Evolutionary conservation across 2,329 filamentous ascomycete species (phyloP).

Genomic region (Ceratocystis variospora): DNA sequence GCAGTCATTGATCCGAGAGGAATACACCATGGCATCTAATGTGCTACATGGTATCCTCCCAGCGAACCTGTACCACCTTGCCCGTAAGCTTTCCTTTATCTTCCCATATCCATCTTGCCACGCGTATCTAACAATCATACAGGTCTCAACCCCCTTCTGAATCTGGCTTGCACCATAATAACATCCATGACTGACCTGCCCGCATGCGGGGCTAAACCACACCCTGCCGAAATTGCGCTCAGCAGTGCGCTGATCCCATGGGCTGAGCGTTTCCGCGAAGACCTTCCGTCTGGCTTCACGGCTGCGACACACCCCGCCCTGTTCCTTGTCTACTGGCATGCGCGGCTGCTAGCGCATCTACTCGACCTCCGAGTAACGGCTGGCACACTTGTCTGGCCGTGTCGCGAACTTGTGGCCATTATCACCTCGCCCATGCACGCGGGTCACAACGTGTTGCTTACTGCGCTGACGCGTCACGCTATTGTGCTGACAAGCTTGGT

Average conservation of each 20-base stretch:
- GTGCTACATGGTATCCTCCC: conserved; percentile 49
- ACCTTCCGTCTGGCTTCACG: conserved; percentile 44
- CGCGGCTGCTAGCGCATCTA: conserved; percentile 49
- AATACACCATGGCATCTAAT: conserved; percentile 44
- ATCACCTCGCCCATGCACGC: not conserved
- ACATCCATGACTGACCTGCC: conserved; percentile 21
- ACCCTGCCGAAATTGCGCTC: conserved; percentile 7
- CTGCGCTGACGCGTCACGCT: conserved; percentile 54
- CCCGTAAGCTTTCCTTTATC: conserved; percentile 36
- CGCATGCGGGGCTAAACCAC: not conserved
- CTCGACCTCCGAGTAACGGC: conserved; percentile 35
- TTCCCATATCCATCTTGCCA: not conserved
- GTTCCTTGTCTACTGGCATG: conserved; percentile 57
- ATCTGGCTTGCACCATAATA: conserved; percentile 29
- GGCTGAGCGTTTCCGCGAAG: conserved; percentile 50
- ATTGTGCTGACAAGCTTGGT: conserved; percentile 45
- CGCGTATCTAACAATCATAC: not conserved
- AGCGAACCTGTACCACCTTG: conserved; percentile 48
- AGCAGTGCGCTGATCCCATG: conserved; percentile 1
- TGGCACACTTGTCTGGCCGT: not conserved
- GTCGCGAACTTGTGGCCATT: conserved; percentile 1
- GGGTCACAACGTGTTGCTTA: not conserved
- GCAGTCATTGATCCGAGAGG: conserved; percentile 48
- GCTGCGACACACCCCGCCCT: conserved; percentile 41
- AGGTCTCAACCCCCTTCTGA: conserved; percentile 46